Percentiles rank a stretch among this genome's conserved stretches.
phyloP scores from a whole-genome alignment of 1,139 yeast species.

The Cylindricascospora bacillispora region DNA sequence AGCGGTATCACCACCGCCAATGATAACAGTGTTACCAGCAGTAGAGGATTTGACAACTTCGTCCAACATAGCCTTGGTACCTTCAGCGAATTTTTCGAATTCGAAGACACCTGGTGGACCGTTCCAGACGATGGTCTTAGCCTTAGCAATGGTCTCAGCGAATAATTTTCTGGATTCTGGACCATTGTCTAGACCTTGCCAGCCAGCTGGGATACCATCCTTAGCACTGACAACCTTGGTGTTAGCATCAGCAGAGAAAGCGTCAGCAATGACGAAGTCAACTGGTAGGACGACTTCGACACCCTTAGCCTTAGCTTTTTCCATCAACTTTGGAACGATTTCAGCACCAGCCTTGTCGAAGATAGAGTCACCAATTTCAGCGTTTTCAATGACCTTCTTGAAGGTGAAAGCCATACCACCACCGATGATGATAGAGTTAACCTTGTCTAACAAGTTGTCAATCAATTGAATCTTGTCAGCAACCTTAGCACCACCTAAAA shows the following conservation, averaged over 20 bases:
- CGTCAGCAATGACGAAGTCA: slow-evolving; percentile 89
- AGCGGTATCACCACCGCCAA: slow-evolving; percentile 99
- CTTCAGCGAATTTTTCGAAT: slow-evolving; percentile 77
- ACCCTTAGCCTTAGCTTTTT: slow-evolving; percentile 87
- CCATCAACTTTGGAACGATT: slow-evolving; percentile 78
- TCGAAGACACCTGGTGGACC: slow-evolving; percentile 99
- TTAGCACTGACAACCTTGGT: slow-evolving; percentile 69
- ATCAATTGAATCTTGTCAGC: slow-evolving; percentile 95
- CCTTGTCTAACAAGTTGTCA: slow-evolving; percentile 93
- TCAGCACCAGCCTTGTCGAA: slow-evolving; percentile 88
- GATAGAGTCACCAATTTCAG: slow-evolving; percentile 79
- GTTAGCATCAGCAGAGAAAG: slow-evolving; percentile 80
- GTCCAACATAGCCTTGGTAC: slow-evolving; percentile 80
- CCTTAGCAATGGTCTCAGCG: slow-evolving; percentile 67
- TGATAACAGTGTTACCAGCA: slow-evolving; percentile 85
- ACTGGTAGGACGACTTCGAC: slow-evolving; percentile 87
- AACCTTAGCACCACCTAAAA: slow-evolving; percentile 97
- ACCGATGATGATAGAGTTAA: slow-evolving; percentile 81
- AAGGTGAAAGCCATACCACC: slow-evolving; percentile 99
- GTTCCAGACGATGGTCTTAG: slow-evolving; percentile 97
- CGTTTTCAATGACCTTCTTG: slow-evolving; percentile 77
- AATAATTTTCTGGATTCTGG: slow-evolving; percentile 71
- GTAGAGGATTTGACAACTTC: slow-evolving; percentile 78
- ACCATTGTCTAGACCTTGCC: slow-evolving; percentile 95
- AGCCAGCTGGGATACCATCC: slow-evolving; percentile 82